Evolutionary conservation across 345 rosid genomes (phyloP), one percentile per base, ranked within the genome.

Genomic region (Psidium friedrichsthalianum): DNA sequence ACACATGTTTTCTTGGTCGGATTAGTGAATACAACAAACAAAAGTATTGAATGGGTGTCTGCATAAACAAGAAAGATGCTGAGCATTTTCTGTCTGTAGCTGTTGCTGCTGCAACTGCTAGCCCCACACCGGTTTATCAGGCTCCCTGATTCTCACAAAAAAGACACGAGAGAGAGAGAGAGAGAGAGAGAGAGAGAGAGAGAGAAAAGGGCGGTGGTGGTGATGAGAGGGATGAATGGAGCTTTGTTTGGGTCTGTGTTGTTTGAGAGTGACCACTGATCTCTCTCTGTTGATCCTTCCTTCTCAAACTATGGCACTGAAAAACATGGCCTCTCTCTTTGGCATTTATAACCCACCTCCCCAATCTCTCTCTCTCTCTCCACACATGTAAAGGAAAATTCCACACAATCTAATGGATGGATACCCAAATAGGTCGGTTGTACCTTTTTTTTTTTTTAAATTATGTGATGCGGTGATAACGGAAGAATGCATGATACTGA

Each of bases 241-340:
- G n/a, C 40, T 54, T 82, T 82, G 84, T 82, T 10, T 82, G 84
- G 32, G 84, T 82, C 44, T 82, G 24, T 81, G 3, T 52, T 52
- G 83, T 82, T 36, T 52, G 83, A 82, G 57, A 82, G 47, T 8
- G 84, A 82, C 84, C 58, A 82, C 59, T 54, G 84, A 82, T 29
- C 44, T 56, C 61, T 53, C 84, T 53, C 58, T 54, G 36, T 53
- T 52, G 56, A 54, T 53, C 56, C 44, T 82, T n/a, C 32, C 54
- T 22, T 82, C 29, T 82, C 36, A 82, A 44, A 47, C 56, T 82
- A 82, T 82, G 87, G 85, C 87, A 82, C 87, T 86, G 87, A 86
- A 86, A 86, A 82, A 69, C 87, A 86, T 86, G 82, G 64, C 47
- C 47, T 85, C 74, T n/a, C 53, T n/a, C 83, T 76, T 53, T 76